phyloP scores from a whole-genome alignment of 768 basidiomycete genomes.

The Tubosaeta brunneosetosa region DNA sequence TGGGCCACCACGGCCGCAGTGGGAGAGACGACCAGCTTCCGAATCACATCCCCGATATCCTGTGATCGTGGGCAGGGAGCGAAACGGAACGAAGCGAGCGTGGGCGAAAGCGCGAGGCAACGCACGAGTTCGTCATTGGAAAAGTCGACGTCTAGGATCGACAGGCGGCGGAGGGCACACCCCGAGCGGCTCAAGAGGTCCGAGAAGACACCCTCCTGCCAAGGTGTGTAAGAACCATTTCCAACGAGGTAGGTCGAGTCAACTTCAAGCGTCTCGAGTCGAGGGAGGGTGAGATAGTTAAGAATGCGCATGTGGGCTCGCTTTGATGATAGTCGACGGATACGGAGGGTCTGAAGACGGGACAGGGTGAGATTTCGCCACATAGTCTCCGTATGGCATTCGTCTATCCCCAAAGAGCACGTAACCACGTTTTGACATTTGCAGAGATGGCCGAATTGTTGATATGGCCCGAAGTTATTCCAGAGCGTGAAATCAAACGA shows the following conservation, averaged over 20 bases:
- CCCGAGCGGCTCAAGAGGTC: slow-evolving; percentile 13
- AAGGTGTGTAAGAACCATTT: neutral
- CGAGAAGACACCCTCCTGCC: slow-evolving; percentile 10
- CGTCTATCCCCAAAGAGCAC: slow-evolving; percentile 16
- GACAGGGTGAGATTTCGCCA: neutral
- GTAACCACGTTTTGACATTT: slow-evolving; percentile 15
- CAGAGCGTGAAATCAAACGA: slow-evolving; percentile 8
- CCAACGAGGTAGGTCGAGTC: neutral
- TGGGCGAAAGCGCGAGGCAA: slow-evolving; percentile 12
- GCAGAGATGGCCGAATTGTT: slow-evolving; percentile 1
- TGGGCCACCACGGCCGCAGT: neutral
- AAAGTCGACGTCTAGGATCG: slow-evolving; percentile 11
- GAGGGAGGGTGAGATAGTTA: slow-evolving; percentile 11
- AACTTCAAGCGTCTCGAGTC: slow-evolving; percentile 15
- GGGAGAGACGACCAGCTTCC: slow-evolving; percentile 1
- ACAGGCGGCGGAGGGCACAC: slow-evolving; percentile 11
- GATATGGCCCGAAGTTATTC: neutral
- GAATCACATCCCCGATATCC: slow-evolving; percentile 6
- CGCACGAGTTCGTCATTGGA: slow-evolving; percentile 15
- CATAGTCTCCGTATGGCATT: neutral
- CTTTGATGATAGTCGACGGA: slow-evolving; percentile 6
- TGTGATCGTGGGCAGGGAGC: slow-evolving; percentile 12
- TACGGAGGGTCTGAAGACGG: slow-evolving; percentile 10
- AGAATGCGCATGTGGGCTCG: neutral
- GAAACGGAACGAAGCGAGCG: slow-evolving; percentile 9